Base-by-base conservation (phyloP, 2,329 filamentous ascomycete species). In the Pestalotiopsis fici region DNA sequence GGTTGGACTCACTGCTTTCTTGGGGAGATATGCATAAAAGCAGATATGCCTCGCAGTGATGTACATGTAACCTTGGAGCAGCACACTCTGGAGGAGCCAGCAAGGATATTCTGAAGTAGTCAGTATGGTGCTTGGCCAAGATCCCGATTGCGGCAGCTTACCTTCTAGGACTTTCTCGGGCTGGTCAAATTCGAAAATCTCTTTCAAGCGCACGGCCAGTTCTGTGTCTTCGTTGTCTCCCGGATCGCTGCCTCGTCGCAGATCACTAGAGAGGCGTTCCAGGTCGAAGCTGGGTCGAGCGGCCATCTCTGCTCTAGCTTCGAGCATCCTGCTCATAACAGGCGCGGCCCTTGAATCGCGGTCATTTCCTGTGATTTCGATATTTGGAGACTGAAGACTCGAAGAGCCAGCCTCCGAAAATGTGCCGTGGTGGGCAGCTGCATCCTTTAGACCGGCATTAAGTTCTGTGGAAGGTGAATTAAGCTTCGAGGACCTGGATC, bases 11-110 rank as follows among this genome's bases (percentile, higher is more conserved):
- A 93, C 92, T 64, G 92, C 89, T 85, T 96, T 97, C 83, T 95
- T 97, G 6, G 94, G 94, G n/a, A 98, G 86, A 77, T 98, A 98
- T 50, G 96, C 94, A 77, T 98, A 98, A 78, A 98, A 99, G 81
- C 95, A 98, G 69, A 98, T 92, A 77, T 99, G 96, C 73, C 91
- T 92, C 69, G 92, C 86, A 0, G 96, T 98, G 75, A 99, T 93
- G 81, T 98, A 98, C 87, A 99, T 91, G 78, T 96, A 98, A 5
- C 96, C 96, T 77, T 98, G 94, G 9, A 98, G 86, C 35, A 98
- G 83, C 57, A 97, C 94, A 75, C 92, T 97, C 78, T 98, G 94
- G 39, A 98, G 82, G 50, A 98, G 83, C 90, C 94, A 98, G 81
- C 95, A 98, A 9, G 94, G 93, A 77, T 97, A 98, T 82, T 98